These are phyloP conservation scores for Miscanthus lutarioriparius DNA, from an alignment of 176 grass and related monocot species.

Conservation along the genomic window DNA sequence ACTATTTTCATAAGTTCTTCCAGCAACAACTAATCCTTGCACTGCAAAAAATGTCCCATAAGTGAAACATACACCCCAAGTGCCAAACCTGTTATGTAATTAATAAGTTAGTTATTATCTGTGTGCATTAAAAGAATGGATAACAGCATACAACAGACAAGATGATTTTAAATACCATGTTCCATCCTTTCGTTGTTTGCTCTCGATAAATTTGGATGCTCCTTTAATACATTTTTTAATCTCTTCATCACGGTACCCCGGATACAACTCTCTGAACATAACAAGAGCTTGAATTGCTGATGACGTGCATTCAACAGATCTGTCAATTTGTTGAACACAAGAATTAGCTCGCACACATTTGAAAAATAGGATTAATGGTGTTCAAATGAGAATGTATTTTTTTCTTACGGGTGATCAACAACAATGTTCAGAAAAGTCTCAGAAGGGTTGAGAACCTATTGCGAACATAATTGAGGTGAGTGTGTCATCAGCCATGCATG, in stretches of 20 bases:
- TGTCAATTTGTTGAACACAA: conserved; percentile 1
- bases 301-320: conserved; percentile 43
- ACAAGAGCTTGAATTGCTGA: conserved; percentile 36
- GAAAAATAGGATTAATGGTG: neutral
- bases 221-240: conserved; percentile 25
- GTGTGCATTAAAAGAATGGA: neutral
- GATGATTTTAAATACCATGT: conserved; percentile 33
- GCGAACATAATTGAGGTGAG: neutral
- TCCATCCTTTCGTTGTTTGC: conserved; percentile 27
- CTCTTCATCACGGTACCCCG: conserved; percentile 22
- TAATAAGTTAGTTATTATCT: neutral
- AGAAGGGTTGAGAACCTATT: conserved; percentile 32
- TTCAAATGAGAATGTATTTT: neutral
- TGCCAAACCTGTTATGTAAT: no score
- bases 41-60: conserved; percentile 56
- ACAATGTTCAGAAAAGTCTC: conserved; percentile 43
- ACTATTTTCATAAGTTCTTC: conserved; percentile 52
- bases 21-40: conserved; percentile 37
- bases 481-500: neutral
- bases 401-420: conserved; percentile 30
- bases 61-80: conserved; percentile 61
- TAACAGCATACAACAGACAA: no score
- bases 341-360: neutral
- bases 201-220: conserved; percentile 35
- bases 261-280: conserved; percentile 31